phyloP scores from a whole-genome alignment of 2,329 filamentous ascomycete genomes.

The Colletotrichum destructivum region DNA sequence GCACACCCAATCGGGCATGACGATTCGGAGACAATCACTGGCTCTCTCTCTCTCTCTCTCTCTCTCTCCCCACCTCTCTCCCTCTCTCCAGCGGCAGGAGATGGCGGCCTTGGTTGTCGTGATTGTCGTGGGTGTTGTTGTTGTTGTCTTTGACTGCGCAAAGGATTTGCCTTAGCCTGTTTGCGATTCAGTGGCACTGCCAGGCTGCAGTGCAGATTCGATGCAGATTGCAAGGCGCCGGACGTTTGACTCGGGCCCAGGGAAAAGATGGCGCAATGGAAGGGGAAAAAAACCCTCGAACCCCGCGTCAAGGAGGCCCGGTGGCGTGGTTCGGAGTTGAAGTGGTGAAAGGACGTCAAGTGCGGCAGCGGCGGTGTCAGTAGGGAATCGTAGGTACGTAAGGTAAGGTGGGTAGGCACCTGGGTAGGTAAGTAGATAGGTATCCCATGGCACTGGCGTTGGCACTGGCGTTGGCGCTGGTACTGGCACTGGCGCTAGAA shows the following conservation, averaged over 20 bases:
- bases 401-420: no score
- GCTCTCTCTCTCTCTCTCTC: no score
- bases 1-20: conserved; percentile 18
- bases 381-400: background rate
- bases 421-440: background rate
- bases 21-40: conserved; percentile 23
- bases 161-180: conserved; percentile 18
- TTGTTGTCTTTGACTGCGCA: conserved; percentile 13
- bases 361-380: background rate
- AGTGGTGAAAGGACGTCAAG: conserved; percentile 20
- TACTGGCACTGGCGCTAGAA: conserved; percentile 12
- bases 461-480: no score
- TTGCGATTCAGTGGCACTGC: conserved; percentile 29
- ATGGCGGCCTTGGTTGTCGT: no score
- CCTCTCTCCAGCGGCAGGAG: no score
- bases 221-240: conserved; percentile 32
- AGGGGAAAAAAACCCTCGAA: conserved; percentile 31
- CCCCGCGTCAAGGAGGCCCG: conserved; percentile 37
- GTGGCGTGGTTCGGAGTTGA: conserved; percentile 40
- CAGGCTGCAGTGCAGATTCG: conserved; percentile 20
- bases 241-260: conserved; percentile 39
- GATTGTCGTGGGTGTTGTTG: no score
- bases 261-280: conserved; percentile 34
- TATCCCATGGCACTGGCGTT: conserved; percentile 4
- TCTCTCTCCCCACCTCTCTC: no score